Base-by-base conservation (phyloP, 495 filamentous ascomycete genomes). In the Paragyromitra xinjiangensis region DNA sequence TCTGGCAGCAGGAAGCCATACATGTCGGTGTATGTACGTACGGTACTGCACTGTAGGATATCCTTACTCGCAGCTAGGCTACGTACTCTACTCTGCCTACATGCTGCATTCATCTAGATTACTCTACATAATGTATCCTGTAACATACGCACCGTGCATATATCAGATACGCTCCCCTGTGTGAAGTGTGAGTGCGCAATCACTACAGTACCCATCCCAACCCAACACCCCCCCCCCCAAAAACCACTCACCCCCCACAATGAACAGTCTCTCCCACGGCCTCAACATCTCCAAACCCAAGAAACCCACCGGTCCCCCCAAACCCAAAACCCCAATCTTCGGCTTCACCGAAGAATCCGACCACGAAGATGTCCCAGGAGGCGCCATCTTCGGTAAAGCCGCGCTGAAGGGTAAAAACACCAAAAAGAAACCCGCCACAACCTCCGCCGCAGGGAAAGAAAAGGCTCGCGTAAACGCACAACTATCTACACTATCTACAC, bases 261-360 rank as follows among this genome's bases (percentile, higher is more conserved):
- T 78, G 75, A 78, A 67, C 37, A 19, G 48, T 16, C 69, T 81
- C 44, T 65, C 69, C 6, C 51, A 81, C 67, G 78, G 72, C 39
- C 67, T 81, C 65, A 81, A 78, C 63, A 63, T 78, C 34, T 34
- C 62, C 14, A 71, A 75, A 44, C 42, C 67, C 11, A 74, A 78
- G 44, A 82, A 82, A 22, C 80, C 75, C 6, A 73, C 69, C 6
- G 77, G 55, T 16, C 78, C 81, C 59, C 69, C 81, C 2, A 80
- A 80, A 14, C 62, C 81, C 11, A 82, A 82, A 56, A 74, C 64
- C 6, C 73, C 75, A 9, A 51, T 81, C 53, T 39, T 53, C 19
- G 71, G 34, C 59, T 80, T 77, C 37, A 24, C 51, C 44, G 80
- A 69, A 7, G 61, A 58, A 42, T 78, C 78, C 7, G 70, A 64